phyloP scores from a whole-genome alignment of 805 yeast genomes.

The Ogataea paraovalis region DNA sequence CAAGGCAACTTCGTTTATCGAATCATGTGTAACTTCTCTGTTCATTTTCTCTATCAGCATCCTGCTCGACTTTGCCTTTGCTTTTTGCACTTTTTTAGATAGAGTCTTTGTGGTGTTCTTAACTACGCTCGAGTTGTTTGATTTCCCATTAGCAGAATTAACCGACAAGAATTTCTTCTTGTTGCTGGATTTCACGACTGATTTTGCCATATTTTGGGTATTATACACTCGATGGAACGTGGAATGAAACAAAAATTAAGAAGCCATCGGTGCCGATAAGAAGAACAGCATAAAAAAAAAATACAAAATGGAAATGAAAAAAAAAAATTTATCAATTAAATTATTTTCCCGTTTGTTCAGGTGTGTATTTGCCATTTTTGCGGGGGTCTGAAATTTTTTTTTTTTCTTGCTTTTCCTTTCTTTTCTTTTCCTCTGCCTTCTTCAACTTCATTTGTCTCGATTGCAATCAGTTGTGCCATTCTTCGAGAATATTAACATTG shows the following conservation, averaged over 20 bases:
- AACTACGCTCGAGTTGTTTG: neutral
- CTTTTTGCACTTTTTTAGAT: slow-evolving; percentile 20
- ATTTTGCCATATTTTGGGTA: neutral
- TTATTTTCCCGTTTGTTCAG: slow-evolving; percentile 1
- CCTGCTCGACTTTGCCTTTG: slow-evolving; percentile 22
- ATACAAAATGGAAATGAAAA: neutral
- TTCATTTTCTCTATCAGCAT: slow-evolving; percentile 27
- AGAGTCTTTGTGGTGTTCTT: neutral
- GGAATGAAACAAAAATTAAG: too few relatives aligned
- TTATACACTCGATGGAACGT: too few relatives aligned
- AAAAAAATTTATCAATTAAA: neutral
- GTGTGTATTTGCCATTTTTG: slow-evolving; percentile 5
- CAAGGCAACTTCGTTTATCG: slow-evolving; percentile 15
- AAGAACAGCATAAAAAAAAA: neutral
- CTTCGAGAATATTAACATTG: neutral
- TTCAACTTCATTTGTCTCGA: neutral
- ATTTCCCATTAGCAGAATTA: neutral
- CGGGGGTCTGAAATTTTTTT: neutral
- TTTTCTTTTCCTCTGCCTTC: neutral
- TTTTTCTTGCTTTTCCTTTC: neutral
- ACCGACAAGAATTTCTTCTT: neutral
- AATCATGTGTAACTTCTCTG: slow-evolving; percentile 20
- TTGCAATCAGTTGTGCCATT: neutral
- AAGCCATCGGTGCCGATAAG: too few relatives aligned
- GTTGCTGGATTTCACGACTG: slow-evolving; percentile 1